phyloP scores from a whole-genome alignment of 345 rosid genomes.

The Camelina sativa region DNA sequence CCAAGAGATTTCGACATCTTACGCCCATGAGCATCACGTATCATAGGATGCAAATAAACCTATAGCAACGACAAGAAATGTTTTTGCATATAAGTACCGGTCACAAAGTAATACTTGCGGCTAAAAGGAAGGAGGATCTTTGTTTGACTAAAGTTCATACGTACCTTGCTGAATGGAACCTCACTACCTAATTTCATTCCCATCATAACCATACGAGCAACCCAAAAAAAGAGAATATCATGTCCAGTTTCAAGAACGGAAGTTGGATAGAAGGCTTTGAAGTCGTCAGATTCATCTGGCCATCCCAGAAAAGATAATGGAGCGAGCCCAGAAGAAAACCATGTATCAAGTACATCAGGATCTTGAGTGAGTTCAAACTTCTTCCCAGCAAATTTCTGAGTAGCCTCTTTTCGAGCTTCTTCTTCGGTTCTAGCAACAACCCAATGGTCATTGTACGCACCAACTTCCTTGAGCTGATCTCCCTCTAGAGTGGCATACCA shows the following conservation, averaged over 20 bases:
- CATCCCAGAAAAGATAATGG: constrained; percentile 88
- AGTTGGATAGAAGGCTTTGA: constrained; percentile 88
- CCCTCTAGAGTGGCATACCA: constrained; percentile 86
- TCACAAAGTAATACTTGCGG: background rate
- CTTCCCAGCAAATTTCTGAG: constrained; percentile 64
- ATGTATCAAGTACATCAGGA: constrained; percentile 96
- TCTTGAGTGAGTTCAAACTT: constrained; percentile 77
- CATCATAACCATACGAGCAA: constrained; percentile 97
- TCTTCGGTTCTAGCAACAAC: constrained; percentile 77
- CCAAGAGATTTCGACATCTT: constrained; percentile 97
- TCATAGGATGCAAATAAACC: constrained; percentile 97
- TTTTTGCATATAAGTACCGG: background rate
- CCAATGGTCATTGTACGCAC: constrained; percentile 87
- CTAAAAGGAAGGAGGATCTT: constrained; percentile 6
- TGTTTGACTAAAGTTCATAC: constrained; percentile 27
- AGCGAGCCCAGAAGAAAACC: constrained; percentile 96
- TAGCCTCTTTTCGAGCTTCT: constrained; percentile 68
- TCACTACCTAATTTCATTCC: constrained; percentile 87
- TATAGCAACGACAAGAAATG: constrained; percentile 40
- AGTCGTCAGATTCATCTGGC: constrained; percentile 94
- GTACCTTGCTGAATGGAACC: constrained; percentile 86
- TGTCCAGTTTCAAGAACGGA: constrained; percentile 96
- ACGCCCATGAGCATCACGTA: constrained; percentile 97
- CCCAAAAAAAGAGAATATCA: constrained; percentile 96
- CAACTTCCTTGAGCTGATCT: constrained; percentile 74